Percentiles rank a stretch among this genome's conserved stretches.
phyloP scores from a whole-genome alignment of 1,284 basidiomycete species.

The Amylostereum areolatum region DNA sequence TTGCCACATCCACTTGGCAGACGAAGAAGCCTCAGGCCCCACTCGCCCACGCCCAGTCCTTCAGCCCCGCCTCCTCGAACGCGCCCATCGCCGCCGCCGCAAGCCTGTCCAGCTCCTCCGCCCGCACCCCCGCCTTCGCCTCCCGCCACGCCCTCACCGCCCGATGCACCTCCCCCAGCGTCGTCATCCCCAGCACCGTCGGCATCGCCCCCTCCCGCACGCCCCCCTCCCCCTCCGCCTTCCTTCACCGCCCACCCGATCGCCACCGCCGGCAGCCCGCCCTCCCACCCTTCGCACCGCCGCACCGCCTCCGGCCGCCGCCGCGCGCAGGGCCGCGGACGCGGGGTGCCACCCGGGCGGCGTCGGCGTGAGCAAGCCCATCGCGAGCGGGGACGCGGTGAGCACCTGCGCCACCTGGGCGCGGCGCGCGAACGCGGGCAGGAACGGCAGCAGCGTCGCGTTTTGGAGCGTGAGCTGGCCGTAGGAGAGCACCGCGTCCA shows the following conservation, averaged over 20 bases:
- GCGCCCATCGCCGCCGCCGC: slow-evolving; percentile 43
- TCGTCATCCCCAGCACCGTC: slow-evolving; percentile 73
- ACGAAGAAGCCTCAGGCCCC: no score
- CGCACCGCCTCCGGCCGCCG: slow-evolving; percentile 30
- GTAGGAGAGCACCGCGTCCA: slow-evolving; percentile 84
- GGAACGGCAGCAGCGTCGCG: slow-evolving; percentile 56
- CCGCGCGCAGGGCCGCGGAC: slow-evolving; percentile 41
- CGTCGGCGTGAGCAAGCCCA: slow-evolving; percentile 78
- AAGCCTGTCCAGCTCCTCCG: slow-evolving; percentile 36
- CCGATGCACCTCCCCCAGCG: slow-evolving; percentile 67
- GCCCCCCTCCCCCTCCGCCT: slow-evolving; percentile 31
- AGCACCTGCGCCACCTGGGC: slow-evolving; percentile 70
- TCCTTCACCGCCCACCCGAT: slow-evolving; percentile 66
- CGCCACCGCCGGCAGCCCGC: slow-evolving; percentile 64
- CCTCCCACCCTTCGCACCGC: slow-evolving; percentile 29
- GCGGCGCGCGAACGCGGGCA: slow-evolving; percentile 52
- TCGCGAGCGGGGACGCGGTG: slow-evolving; percentile 86
- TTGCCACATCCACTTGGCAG: slow-evolving; percentile 6
- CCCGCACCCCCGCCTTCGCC: slow-evolving; percentile 33
- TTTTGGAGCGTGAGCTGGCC: slow-evolving; percentile 88
- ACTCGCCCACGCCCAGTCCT: slow-evolving; percentile 62
- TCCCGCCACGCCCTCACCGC: slow-evolving; percentile 64
- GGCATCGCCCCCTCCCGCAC: slow-evolving; percentile 33
- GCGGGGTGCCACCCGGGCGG: slow-evolving; percentile 88
- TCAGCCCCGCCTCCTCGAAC: slow-evolving; percentile 41